Conservation (phyloP, 2,329 filamentous ascomycete species). For the Colletotrichum godetiae region DNA sequence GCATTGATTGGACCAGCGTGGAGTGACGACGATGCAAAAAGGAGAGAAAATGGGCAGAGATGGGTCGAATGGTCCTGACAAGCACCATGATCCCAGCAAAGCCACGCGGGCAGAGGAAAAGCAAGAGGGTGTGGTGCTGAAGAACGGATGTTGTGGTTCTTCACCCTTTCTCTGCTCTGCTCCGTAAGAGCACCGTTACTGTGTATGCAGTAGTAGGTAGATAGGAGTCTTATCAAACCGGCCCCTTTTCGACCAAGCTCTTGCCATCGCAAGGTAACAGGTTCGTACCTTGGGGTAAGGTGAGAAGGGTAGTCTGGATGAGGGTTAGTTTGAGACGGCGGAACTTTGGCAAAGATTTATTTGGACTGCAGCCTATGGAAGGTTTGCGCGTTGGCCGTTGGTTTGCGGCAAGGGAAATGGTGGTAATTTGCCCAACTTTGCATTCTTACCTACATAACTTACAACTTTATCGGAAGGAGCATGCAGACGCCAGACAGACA, state of each 20-base stretch:
- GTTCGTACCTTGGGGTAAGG: neutral
- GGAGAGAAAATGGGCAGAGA: slow-evolving; percentile 5
- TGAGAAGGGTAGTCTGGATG: neutral
- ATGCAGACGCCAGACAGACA: no score
- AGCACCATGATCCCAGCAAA: slow-evolving; percentile 19
- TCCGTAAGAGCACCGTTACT: no score
- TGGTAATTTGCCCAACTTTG: neutral
- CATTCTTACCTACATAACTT: no score
- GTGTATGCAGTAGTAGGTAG: no score
- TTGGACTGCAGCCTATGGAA: neutral
- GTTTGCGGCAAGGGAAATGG: neutral
- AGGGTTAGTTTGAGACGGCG: neutral
- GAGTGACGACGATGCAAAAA: neutral
- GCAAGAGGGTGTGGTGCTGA: neutral
- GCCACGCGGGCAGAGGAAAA: slow-evolving; percentile 28
- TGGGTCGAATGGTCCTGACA: slow-evolving; percentile 6
- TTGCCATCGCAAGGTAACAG: neutral
- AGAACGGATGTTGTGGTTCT: neutral
- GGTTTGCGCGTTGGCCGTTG: neutral
- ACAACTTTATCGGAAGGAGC: no score
- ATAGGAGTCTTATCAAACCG: neutral
- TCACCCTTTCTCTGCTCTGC: no score
- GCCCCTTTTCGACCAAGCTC: neutral
- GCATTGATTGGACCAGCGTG: slow-evolving; percentile 9
- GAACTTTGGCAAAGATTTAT: neutral